A percentile compares a stretch with the other conserved stretches of the same genome.
phyloP scores from a whole-genome alignment of 495 filamentous ascomycete species.

The Poronia punctata region DNA sequence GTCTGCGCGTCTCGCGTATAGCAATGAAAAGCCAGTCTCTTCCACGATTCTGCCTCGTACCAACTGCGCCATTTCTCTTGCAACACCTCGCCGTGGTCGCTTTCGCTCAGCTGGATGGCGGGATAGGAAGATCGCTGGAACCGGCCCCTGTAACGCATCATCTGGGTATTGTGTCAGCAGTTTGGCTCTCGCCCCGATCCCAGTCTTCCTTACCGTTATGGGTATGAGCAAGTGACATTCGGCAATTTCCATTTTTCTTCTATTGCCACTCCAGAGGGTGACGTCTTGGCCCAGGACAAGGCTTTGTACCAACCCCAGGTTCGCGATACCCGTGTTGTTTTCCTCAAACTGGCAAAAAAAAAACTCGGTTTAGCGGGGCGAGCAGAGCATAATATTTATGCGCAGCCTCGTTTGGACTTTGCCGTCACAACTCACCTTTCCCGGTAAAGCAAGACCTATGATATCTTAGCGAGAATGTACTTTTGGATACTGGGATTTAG shows the following conservation, averaged over 20 bases:
- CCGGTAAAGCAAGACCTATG: constrained; percentile 34
- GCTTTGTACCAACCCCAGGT: constrained; percentile 49
- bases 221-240: constrained; percentile 51
- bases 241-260: constrained; percentile 61
- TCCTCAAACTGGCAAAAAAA: constrained; percentile 44
- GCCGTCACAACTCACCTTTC: constrained; percentile 30
- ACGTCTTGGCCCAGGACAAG: constrained; percentile 50
- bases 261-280: constrained; percentile 60
- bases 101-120: constrained; percentile 31
- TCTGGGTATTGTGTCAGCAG: constrained; percentile 12
- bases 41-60: constrained; percentile 50
- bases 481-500: background rate
- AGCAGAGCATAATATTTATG: too few relatives aligned
- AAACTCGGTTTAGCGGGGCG: too few relatives aligned
- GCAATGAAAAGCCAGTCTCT: constrained; percentile 50
- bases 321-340: constrained; percentile 48
- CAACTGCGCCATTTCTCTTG: constrained; percentile 54
- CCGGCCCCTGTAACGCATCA: constrained; percentile 37
- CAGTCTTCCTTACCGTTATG: constrained; percentile 32
- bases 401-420: too few relatives aligned
- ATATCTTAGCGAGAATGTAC: background rate
- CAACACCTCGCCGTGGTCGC: constrained; percentile 41
- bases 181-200: background rate
- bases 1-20: constrained; percentile 53
- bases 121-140: constrained; percentile 45